A percentile compares a stretch with the other conserved stretches of the same genome.
These are phyloP conservation scores for Metarhizium humberi DNA, from an alignment of 2,329 filamentous ascomycete species.

Conservation along the genomic window DNA sequence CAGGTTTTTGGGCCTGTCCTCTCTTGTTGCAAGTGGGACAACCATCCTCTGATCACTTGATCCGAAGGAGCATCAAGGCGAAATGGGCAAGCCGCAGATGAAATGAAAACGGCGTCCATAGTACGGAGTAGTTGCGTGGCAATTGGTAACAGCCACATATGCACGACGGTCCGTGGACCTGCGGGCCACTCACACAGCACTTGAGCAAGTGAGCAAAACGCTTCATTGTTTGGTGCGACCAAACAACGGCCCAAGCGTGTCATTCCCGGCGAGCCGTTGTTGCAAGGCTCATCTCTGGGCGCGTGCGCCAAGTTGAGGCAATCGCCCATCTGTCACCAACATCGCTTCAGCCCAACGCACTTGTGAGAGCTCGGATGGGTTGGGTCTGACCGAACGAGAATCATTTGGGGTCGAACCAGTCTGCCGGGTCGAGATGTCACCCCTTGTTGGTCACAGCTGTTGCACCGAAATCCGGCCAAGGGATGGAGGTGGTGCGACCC, in stretches of 20 bases:
- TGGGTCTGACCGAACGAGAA: conserved; percentile 5
- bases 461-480: background rate
- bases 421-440: conserved; percentile 7
- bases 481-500: conserved; percentile 5
- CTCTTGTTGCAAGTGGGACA: background rate
- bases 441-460: conserved; percentile 1
- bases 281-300: background rate
- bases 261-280: background rate
- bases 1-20: background rate
- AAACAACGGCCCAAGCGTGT: background rate
- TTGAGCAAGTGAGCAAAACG: background rate
- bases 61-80: background rate
- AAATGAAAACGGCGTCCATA: background rate
- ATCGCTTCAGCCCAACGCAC: background rate
- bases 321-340: background rate
- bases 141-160: background rate
- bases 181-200: background rate
- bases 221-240: background rate
- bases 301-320: background rate
- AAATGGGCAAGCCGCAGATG: background rate
- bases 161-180: background rate
- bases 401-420: conserved; percentile 6
- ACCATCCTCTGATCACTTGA: background rate
- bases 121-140: background rate
- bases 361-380: background rate